phyloP scores from a whole-genome alignment of 257 asterid species.

The Petunia axillaris region DNA sequence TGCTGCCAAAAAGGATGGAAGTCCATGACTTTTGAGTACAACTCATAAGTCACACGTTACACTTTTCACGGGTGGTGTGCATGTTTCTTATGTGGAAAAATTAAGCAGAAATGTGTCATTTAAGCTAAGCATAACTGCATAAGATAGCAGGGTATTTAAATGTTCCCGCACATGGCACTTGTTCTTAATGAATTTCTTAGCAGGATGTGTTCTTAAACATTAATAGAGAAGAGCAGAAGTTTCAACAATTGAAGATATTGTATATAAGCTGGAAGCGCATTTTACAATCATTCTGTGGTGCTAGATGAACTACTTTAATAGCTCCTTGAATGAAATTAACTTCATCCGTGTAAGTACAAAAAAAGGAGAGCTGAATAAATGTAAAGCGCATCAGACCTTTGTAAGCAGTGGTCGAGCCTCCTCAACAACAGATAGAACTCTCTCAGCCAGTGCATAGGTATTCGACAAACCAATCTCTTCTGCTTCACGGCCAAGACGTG shows the following conservation, averaged over 20 bases:
- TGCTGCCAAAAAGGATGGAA: neutral
- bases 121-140: neutral
- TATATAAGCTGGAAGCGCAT: neutral
- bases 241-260: neutral
- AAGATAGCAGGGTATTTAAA: neutral
- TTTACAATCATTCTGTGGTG: neutral
- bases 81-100: neutral
- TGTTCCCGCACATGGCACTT: neutral
- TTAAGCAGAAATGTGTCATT: neutral
- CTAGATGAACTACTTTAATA: neutral
- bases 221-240: neutral
- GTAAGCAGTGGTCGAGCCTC: constrained; percentile 86
- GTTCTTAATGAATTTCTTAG: neutral
- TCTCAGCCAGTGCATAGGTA: constrained; percentile 70
- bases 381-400: constrained; percentile 65
- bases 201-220: neutral
- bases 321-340: neutral
- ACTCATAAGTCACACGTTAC: neutral
- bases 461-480: constrained; percentile 84
- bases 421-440: constrained; percentile 73
- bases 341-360: neutral
- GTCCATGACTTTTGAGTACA: neutral
- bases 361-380: constrained; percentile 3
- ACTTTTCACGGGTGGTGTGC: neutral
- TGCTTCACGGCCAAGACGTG: constrained; percentile 93